These are phyloP conservation scores for Penicillium sp. DNA, from an alignment of 2,329 filamentous ascomycete species.

Conservation along the genomic window DNA sequence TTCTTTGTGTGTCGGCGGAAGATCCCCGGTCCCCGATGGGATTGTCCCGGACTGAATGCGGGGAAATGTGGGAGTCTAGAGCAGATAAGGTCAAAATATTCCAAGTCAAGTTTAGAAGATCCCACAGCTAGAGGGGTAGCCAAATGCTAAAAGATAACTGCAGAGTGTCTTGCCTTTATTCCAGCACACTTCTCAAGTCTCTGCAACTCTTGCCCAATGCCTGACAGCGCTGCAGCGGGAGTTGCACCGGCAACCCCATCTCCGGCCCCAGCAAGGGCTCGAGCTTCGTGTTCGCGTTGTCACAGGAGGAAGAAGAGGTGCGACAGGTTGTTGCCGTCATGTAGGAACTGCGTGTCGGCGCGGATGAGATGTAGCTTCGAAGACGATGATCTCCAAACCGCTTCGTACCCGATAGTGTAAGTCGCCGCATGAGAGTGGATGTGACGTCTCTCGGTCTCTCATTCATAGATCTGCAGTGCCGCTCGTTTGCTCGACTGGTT, in stretches of 20 bases:
- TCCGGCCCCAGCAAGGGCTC: constrained; percentile 13
- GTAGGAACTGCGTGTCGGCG: constrained; percentile 39
- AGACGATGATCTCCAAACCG: constrained; percentile 38
- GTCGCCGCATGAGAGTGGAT: constrained; percentile 9
- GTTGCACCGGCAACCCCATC: neutral
- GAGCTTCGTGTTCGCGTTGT: constrained; percentile 40
- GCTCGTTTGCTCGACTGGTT: neutral
- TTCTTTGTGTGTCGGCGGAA: too few species aligned
- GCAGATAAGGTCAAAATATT: too few species aligned
- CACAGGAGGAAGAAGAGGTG: constrained; percentile 46
- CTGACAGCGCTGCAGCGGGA: neutral
- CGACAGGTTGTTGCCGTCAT: constrained; percentile 39
- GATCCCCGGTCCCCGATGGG: too few species aligned
- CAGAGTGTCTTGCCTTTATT: too few species aligned
- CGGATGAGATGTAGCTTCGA: constrained; percentile 42
- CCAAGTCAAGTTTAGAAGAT: too few species aligned
- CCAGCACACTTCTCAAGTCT: neutral
- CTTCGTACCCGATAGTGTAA: constrained; percentile 42
- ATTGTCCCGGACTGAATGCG: too few species aligned
- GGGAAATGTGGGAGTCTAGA: too few species aligned
- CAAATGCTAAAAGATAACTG: too few species aligned
- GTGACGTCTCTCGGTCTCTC: neutral
- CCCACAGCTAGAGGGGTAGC: too few species aligned
- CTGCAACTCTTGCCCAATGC: neutral
- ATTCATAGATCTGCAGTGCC: neutral